Conservation (phyloP, 2,329 filamentous ascomycete genomes). For the Penicillium sumatraense region DNA sequence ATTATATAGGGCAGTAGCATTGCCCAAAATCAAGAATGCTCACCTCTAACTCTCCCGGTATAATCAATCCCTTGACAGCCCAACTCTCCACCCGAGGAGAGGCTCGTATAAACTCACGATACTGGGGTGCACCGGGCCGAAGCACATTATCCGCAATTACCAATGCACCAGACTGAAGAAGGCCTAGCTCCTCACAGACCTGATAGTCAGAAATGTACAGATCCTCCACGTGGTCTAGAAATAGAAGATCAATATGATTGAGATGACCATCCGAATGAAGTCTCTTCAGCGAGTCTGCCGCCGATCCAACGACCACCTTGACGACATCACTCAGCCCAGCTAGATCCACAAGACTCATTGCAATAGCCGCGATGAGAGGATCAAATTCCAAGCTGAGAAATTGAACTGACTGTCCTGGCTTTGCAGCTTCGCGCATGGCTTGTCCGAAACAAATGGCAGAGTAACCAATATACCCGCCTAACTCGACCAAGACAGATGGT, state of each 20-base stretch:
- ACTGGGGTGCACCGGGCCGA: constrained; percentile 14
- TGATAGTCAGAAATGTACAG: constrained; percentile 13
- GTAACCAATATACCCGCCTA: constrained; percentile 19
- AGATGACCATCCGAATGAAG: constrained; percentile 7
- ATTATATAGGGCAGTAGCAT: neutral
- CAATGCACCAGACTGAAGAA: constrained; percentile 12
- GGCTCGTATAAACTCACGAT: constrained; percentile 13
- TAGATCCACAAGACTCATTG: constrained; percentile 17
- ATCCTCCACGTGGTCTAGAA: constrained; percentile 20
- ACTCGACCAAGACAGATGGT: constrained; percentile 12
- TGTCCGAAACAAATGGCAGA: constrained; percentile 14
- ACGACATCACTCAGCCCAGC: constrained; percentile 17
- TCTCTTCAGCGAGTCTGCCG: constrained; percentile 11
- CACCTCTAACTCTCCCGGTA: constrained; percentile 17
- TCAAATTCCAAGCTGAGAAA: constrained; percentile 15
- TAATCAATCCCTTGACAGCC: constrained; percentile 15
- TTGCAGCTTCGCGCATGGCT: constrained; percentile 7
- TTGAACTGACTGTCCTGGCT: neutral
- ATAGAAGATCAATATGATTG: constrained; percentile 11
- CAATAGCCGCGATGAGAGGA: constrained; percentile 18
- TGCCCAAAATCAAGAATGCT: neutral
- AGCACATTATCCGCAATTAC: constrained; percentile 21
- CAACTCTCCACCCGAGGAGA: constrained; percentile 11
- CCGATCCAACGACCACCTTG: constrained; percentile 14
- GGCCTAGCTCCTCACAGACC: constrained; percentile 3